Percentiles rank a stretch among this genome's conserved stretches.
These are phyloP conservation scores for Candida labiduridarum DNA, from an alignment of 1,139 yeast species.

Conservation along the genomic window DNA sequence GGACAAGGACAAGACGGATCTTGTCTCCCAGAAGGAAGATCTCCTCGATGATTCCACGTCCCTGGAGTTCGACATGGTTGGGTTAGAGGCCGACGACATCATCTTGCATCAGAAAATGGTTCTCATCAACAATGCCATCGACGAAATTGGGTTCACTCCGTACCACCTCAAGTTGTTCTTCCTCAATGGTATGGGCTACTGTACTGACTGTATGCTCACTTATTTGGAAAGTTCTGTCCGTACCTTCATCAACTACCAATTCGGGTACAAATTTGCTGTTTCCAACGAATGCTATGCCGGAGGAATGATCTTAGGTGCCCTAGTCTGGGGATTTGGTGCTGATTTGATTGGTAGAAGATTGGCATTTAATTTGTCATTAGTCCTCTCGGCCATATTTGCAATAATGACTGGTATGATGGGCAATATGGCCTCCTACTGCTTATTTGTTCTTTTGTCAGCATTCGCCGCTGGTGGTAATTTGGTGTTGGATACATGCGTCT, in stretches of 20 bases:
- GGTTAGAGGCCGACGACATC: constrained; percentile 27
- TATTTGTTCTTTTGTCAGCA: constrained; percentile 48
- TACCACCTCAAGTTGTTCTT: constrained; percentile 40
- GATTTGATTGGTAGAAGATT: constrained; percentile 60
- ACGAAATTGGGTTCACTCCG: constrained; percentile 40
- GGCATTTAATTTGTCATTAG: constrained; percentile 57
- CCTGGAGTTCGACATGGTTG: constrained; percentile 24
- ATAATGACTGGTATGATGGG: constrained; percentile 56
- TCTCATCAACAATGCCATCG: constrained; percentile 34
- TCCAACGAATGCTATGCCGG: constrained; percentile 29
- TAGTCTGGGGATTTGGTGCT: constrained; percentile 60
- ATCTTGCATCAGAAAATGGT: constrained; percentile 30
- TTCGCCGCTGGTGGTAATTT: constrained; percentile 63
- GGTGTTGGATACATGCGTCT: constrained; percentile 61
- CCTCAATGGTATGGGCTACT: constrained; percentile 64
- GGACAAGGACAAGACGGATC: constrained; percentile 2
- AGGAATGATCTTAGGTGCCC: constrained; percentile 59
- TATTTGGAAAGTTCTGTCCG: constrained; percentile 42
- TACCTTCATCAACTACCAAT: constrained; percentile 44
- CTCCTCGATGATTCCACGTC: constrained; percentile 15
- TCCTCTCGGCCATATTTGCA: constrained; percentile 52
- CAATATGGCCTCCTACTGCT: constrained; percentile 49
- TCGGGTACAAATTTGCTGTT: constrained; percentile 36
- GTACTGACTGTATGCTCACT: constrained; percentile 61
- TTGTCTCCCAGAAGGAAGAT: constrained; percentile 7